Percentiles rank a stretch among this genome's conserved stretches.
These are phyloP conservation scores for Annulohypoxylon truncatum DNA, from an alignment of 2,329 filamentous ascomycete genomes.

Conservation along the genomic window DNA sequence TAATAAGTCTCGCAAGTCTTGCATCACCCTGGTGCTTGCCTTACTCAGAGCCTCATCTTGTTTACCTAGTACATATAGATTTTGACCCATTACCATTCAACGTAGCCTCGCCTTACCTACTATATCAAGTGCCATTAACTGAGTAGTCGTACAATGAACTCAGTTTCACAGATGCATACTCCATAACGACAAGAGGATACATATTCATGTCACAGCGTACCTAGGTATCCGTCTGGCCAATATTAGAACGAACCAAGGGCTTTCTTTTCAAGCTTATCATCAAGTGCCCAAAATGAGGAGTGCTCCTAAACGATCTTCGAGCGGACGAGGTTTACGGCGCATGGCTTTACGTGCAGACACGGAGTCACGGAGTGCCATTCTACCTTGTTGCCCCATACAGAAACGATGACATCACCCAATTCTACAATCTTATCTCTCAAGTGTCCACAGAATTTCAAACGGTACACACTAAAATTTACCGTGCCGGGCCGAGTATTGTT, in stretches of 20 bases:
- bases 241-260: neutral
- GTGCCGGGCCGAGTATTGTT: neutral
- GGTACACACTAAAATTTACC: neutral
- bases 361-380: too few relatives aligned
- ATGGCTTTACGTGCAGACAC: conserved; percentile 25
- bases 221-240: neutral
- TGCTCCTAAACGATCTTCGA: too few relatives aligned
- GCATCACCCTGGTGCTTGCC: neutral
- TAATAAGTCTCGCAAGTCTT: neutral
- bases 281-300: too few relatives aligned
- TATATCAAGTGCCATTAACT: neutral
- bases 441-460: conserved; percentile 1
- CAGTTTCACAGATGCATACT: too few relatives aligned
- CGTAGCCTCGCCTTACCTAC: neutral
- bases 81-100: too few relatives aligned
- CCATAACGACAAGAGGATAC: too few relatives aligned
- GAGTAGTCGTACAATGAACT: neutral
- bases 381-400: conserved; percentile 25
- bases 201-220: too few relatives aligned
- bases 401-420: conserved; percentile 32
- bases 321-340: conserved; percentile 13
- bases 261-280: too few relatives aligned
- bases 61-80: too few relatives aligned
- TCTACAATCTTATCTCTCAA: conserved; percentile 22
- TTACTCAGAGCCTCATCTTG: neutral